Percentiles rank a stretch among this genome's conserved stretches.
Evolutionary conservation across 148 eudicot genomes (phyloP).

Genomic region (Camellia granthamiana): DNA sequence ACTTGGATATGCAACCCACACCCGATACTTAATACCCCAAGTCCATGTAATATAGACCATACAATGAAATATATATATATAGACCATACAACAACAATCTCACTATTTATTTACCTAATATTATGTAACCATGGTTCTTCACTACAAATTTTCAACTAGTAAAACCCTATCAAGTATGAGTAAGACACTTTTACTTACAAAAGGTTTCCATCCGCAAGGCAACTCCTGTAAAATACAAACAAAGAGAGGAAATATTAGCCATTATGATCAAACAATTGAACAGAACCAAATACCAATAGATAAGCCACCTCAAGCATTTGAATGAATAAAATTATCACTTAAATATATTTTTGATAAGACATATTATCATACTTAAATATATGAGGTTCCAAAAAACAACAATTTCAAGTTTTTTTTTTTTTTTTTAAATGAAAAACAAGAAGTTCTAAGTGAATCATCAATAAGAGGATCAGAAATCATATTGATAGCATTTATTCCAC

Average conservation of each 20-base stretch:
- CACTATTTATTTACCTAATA: not conserved
- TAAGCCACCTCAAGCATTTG: not conserved
- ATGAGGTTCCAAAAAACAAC: not conserved
- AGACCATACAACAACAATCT: not conserved
- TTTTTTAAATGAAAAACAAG: not conserved
- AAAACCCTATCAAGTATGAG: not conserved
- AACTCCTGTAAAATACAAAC: constrained; percentile 45
- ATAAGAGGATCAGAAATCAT: not conserved
- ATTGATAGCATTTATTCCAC: not conserved
- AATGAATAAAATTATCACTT: not conserved
- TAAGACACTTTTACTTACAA: constrained; percentile 44
- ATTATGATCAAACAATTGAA: not conserved
- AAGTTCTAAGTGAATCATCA: not conserved
- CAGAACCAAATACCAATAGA: not conserved
- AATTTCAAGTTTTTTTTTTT: not conserved
- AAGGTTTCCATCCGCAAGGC: constrained; percentile 69
- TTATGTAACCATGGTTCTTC: not conserved
- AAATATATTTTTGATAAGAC: not conserved
- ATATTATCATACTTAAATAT: not conserved
- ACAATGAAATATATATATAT: not conserved
- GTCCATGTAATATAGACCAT: no score
- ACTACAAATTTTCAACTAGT: not conserved
- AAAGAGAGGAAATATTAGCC: not conserved
- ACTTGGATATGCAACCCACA: no score
- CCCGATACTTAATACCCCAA: no score